A percentile compares a stretch with the other conserved stretches of the same genome.
These are phyloP conservation scores for Camelina sativa DNA, from an alignment of 345 rosid genomes.

Conservation along the genomic window DNA sequence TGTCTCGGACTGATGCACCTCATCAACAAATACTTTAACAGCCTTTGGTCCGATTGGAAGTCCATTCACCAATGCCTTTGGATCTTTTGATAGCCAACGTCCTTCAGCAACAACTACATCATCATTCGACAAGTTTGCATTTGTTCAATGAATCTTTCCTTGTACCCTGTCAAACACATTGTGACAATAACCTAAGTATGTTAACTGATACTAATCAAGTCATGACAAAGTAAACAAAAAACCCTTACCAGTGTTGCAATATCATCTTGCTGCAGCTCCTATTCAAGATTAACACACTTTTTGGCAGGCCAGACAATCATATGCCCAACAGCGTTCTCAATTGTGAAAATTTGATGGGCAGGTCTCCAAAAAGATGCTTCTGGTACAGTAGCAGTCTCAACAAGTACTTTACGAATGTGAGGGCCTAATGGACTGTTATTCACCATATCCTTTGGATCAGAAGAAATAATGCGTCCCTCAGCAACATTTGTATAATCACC, in stretches of 20 bases:
- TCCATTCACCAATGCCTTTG: too few relatives aligned
- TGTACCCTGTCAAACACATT: too few relatives aligned
- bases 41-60: too few relatives aligned
- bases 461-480: not conserved
- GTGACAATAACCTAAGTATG: too few relatives aligned
- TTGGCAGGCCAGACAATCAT: not conserved
- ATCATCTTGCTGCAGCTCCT: not conserved
- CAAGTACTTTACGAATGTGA: not conserved
- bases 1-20: too few relatives aligned
- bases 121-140: too few relatives aligned
- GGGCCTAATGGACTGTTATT: not conserved
- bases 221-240: too few relatives aligned
- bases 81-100: too few relatives aligned
- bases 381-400: not conserved
- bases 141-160: too few relatives aligned
- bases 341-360: not conserved
- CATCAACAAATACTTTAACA: too few relatives aligned
- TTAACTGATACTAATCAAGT: too few relatives aligned
- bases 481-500: not conserved
- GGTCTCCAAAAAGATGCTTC: not conserved
- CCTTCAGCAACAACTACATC: too few relatives aligned
- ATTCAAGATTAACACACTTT: not conserved
- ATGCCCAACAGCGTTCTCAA: not conserved
- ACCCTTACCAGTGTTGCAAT: not conserved
- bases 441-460: not conserved